Evolutionary conservation across 2,329 filamentous ascomycete genomes (phyloP), one percentile per base, ranked within the genome.

Genomic region (Botrytis byssoidea): DNA sequence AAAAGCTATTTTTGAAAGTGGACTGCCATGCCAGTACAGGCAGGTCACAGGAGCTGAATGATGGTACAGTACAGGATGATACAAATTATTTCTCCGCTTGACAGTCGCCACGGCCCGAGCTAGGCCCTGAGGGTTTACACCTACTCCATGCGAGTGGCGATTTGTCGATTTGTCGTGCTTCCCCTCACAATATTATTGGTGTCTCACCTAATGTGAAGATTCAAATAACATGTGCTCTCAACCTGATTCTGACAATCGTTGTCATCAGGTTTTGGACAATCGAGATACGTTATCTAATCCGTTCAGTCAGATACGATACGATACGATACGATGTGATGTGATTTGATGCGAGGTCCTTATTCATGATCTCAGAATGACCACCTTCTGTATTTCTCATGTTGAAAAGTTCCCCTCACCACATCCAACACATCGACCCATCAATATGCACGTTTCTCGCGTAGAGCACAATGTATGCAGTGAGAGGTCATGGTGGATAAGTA

Each of bases 41-140:
- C 20, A 51, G 48, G 20, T 35, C n/a, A 14, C 64, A 66, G 44
- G 64, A 67, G 48, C 22, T 51, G 44, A 51, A n/a, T 51, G 48
- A 51, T 51, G 1, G n/a, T n/a, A n/a, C n/a, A n/a, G 48, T n/a
- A 51, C 48, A 51, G 48, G 32, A 51, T 37, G 44, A 66, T 37
- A 37, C 64, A 35, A 66, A 51, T n/a, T 48, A 66, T 67, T 68
- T 68, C 65, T 68, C 65, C 65, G 65, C 65, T 55, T 40, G 25
- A 29, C 16, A 68, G 35, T 55, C 32, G 25, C 16, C 65, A 40
- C 48, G 46, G 65, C 65, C 65, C 35, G 65, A 68, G 48, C 65
- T 68, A 42, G 48, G 25, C 65, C 65, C 35, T 67, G 29, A 51
- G 44, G 64, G 64, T 67, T 51, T 32, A 51, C 32, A 51, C 10